phyloP scores from a whole-genome alignment of 495 filamentous ascomycete genomes.

The Hyaloscypha finlandica region DNA sequence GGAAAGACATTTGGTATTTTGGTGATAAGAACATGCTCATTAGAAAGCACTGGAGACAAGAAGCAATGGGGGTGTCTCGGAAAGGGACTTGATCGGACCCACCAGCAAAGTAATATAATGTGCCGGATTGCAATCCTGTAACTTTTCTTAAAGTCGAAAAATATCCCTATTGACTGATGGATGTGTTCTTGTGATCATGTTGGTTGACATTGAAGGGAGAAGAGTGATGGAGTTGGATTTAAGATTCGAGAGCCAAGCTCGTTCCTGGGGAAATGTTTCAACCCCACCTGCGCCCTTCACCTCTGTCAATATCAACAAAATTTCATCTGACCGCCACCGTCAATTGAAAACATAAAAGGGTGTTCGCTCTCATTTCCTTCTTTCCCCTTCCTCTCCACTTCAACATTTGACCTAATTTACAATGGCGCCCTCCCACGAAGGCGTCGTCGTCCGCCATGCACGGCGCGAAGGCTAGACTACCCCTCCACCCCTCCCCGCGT shows the following conservation, averaged over 20 bases:
- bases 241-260: not conserved
- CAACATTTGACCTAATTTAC: not conserved
- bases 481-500: constrained; percentile 2
- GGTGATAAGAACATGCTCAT: no score
- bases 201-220: not conserved
- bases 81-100: no score
- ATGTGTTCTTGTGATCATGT: no score
- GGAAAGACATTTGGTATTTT: no score
- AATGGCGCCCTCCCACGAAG: constrained; percentile 25
- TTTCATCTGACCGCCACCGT: not conserved
- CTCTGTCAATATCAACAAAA: not conserved
- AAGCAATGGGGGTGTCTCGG: no score
- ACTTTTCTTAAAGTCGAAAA: no score
- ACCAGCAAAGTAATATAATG: no score
- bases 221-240: not conserved
- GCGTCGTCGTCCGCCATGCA: constrained; percentile 25
- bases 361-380: not conserved
- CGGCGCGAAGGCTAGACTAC: constrained; percentile 24
- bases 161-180: no score
- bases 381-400: not conserved
- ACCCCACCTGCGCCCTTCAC: not conserved
- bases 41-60: no score
- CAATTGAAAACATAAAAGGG: not conserved
- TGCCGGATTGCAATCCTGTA: no score
- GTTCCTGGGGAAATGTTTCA: not conserved